Base-by-base conservation (phyloP, 768 basidiomycete genomes). In the Leccinum uliginosum region DNA sequence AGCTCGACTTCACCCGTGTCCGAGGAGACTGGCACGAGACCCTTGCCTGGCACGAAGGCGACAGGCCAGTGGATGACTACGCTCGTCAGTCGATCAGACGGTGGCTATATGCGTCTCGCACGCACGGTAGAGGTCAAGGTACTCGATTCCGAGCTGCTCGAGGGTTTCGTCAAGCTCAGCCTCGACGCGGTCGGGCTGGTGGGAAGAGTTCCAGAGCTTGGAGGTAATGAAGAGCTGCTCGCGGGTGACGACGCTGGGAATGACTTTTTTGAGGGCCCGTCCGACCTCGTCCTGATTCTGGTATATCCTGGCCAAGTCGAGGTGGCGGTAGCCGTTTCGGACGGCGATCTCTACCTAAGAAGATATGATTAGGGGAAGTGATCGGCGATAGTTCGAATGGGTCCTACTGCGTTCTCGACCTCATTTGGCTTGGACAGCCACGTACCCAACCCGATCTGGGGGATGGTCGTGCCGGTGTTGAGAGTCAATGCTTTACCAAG, bases 31-130 rank as follows among this genome's bases (percentile, higher is more conserved):
- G 90, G 89, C 66, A 74, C 69, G 38, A 85, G 72, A n/a, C 78
- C 80, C 27, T 77, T 70, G 14, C 82, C 84, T 4, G 83, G 79
- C 10, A 66, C 70, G 71, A 91, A 92, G 1, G 85, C 79, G 40
- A 86, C 81, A 2, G 89, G 87, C 88, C 89, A 92, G 73, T 91
- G 89, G 53, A 93, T 70, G 51, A 91, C 87, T 89, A 57, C n/a
- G 8, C 34, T n/a, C 14, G 38, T 67, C 6, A 58, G 21, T 29
- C 8, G 10, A 48, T 30, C 24, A 29, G 26, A 49, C 7, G 21
- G 49, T 50, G 53, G 14, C 29, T 44, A 53, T 51, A 54, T 56
- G 56, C 47, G 43, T 7, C 19, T 3, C 34, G 19, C 21, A 77
- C 83, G 56, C 67, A 85, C 88, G 77, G 67, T 92, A 94, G 21